Evolutionary conservation across 139 green algal species (phyloP).

Genomic region (Chlorella ohadii): DNA sequence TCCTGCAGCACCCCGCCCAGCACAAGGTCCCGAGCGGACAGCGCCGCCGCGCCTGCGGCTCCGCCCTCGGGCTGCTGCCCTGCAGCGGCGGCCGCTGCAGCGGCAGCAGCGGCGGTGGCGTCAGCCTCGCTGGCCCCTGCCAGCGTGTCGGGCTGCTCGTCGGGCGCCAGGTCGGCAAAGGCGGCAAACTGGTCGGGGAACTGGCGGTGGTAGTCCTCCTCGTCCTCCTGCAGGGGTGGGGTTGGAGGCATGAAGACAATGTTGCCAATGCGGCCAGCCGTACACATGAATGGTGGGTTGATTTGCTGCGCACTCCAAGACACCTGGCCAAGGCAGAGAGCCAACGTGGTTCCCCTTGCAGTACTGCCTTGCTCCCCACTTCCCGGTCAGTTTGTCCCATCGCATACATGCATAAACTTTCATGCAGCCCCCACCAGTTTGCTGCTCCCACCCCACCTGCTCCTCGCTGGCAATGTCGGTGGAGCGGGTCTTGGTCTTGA

Average conservation of each 20-base stretch:
- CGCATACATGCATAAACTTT: no score
- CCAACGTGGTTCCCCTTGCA: no score
- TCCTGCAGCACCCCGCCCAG: conserved; percentile 37
- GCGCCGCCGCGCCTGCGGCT: conserved; percentile 24
- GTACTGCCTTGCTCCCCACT: neutral
- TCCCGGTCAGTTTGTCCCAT: neutral
- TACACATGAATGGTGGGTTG: no score
- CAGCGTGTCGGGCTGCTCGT: conserved; percentile 30
- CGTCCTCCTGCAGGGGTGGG: conserved; percentile 66
- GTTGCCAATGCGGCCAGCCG: no score
- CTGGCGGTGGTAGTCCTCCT: conserved; percentile 63
- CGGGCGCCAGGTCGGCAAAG: conserved; percentile 77
- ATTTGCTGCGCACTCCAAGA: no score
- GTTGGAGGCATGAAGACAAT: no score
- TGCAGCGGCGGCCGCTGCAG: neutral
- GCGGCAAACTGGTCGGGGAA: conserved; percentile 75
- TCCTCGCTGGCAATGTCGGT: conserved; percentile 72
- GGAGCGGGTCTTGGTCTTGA: conserved; percentile 75
- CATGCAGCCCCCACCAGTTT: neutral
- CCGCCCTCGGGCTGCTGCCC: neutral
- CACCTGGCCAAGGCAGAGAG: no score
- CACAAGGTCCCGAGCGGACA: conserved; percentile 26
- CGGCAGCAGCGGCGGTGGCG: neutral
- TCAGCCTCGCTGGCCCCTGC: conserved; percentile 46
- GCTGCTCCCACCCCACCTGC: conserved; percentile 32